These are phyloP conservation scores for Trametes sp. DNA, from an alignment of 1,284 basidiomycete genomes.

Conservation along the genomic window DNA sequence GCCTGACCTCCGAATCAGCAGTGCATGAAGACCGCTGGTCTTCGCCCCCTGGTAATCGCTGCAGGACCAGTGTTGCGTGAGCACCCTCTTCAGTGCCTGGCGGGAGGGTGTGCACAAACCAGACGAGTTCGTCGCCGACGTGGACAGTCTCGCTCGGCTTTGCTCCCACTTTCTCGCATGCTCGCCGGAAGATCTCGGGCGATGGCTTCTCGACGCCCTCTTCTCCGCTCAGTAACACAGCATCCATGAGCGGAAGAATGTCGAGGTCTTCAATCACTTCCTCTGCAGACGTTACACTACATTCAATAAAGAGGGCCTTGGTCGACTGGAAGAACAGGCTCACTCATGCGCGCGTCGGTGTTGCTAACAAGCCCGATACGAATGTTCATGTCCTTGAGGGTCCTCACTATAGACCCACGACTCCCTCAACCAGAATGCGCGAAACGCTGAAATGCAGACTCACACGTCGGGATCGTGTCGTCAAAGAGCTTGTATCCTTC, in stretches of 20 bases:
- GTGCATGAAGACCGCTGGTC: constrained; percentile 62
- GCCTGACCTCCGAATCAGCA: constrained; percentile 61
- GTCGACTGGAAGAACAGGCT: constrained; percentile 28
- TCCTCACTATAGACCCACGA: constrained; percentile 49
- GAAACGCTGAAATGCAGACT: constrained; percentile 37
- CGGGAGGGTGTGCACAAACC: constrained; percentile 49
- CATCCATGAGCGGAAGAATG: constrained; percentile 55
- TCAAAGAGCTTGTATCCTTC: constrained; percentile 75
- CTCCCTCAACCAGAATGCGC: background rate
- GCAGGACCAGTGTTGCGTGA: background rate
- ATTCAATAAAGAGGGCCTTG: background rate
- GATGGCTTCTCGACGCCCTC: constrained; percentile 74
- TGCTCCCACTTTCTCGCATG: constrained; percentile 43
- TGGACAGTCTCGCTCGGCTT: constrained; percentile 60
- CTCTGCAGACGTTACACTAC: constrained; percentile 33
- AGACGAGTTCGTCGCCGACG: constrained; percentile 73
- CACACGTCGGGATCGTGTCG: constrained; percentile 68
- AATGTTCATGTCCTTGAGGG: constrained; percentile 54
- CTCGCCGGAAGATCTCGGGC: constrained; percentile 60
- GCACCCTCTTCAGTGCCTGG: background rate
- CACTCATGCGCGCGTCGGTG: constrained; percentile 73
- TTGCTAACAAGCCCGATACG: constrained; percentile 73
- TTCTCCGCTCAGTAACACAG: constrained; percentile 69
- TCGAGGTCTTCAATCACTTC: constrained; percentile 65
- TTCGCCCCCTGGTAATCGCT: constrained; percentile 77